These are phyloP conservation scores for Knoxia roxburghii DNA, from an alignment of 257 asterid genomes.

Conservation along the genomic window DNA sequence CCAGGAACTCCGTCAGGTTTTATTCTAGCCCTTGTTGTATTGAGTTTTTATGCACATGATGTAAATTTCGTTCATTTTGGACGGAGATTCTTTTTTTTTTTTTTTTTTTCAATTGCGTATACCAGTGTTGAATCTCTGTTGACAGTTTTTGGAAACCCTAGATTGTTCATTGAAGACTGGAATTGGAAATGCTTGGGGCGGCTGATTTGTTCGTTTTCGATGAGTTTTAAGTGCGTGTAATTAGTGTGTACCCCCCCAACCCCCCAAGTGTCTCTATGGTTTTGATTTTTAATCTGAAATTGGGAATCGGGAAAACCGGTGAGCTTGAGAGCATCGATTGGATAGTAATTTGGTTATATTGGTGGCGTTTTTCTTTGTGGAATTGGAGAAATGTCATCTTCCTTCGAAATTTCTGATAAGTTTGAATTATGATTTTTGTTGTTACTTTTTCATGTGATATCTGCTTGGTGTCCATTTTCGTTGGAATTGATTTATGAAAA, in stretches of 20 bases:
- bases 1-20: slow-evolving; percentile 68
- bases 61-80: background rate
- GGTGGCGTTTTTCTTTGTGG: background rate
- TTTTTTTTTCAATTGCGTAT: slow-evolving; percentile 1
- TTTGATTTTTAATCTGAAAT: background rate
- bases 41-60: background rate
- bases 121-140: background rate
- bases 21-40: background rate
- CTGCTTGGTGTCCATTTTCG: background rate
- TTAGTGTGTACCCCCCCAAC: too few relatives aligned
- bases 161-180: background rate
- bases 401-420: too few relatives aligned
- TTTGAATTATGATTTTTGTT: background rate
- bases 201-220: background rate
- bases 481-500: background rate
- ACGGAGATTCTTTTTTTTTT: too few relatives aligned
- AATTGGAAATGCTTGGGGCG: background rate
- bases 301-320: background rate
- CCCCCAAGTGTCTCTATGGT: background rate
- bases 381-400: background rate
- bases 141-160: slow-evolving; percentile 10
- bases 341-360: background rate
- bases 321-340: background rate
- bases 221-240: background rate
- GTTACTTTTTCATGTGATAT: background rate